These are phyloP conservation scores for Colletotrichum magnum DNA, from an alignment of 2,329 filamentous ascomycete genomes.

Conservation along the genomic window DNA sequence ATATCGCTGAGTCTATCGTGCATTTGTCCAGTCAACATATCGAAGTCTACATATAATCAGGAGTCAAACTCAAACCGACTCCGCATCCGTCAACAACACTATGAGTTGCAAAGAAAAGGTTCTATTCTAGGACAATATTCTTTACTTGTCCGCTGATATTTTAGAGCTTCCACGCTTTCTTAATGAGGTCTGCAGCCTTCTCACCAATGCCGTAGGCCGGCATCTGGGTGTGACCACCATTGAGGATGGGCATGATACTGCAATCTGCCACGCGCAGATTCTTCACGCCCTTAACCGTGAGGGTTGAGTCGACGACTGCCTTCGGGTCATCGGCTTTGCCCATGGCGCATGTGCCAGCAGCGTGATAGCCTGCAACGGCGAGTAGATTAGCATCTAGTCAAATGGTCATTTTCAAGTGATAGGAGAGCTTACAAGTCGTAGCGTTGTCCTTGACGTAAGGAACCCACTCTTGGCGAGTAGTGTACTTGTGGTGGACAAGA, in stretches of 20 bases:
- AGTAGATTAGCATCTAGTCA: not conserved
- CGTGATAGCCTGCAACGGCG: slow-evolving; percentile 63
- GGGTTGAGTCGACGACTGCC: slow-evolving; percentile 67
- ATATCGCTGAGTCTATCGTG: too few species aligned
- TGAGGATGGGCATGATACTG: slow-evolving; percentile 65
- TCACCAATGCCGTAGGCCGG: slow-evolving; percentile 71
- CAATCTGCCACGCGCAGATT: slow-evolving; percentile 68
- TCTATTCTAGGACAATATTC: not conserved
- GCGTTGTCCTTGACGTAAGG: slow-evolving; percentile 70
- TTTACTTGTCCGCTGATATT: not conserved
- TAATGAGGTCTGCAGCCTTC: slow-evolving; percentile 64
- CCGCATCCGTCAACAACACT: too few species aligned
- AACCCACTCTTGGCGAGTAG: slow-evolving; percentile 70
- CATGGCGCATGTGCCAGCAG: slow-evolving; percentile 70
- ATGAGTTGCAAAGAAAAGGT: not conserved
- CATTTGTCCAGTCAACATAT: too few species aligned
- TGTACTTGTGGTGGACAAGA: slow-evolving; percentile 65
- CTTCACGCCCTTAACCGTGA: slow-evolving; percentile 66
- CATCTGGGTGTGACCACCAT: slow-evolving; percentile 69
- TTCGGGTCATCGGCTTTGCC: slow-evolving; percentile 57
- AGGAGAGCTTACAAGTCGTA: slow-evolving; percentile 67
- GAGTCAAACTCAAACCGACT: too few species aligned
- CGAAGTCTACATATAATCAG: too few species aligned
- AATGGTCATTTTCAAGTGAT: not conserved
- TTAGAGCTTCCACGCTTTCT: slow-evolving; percentile 46